Percentiles rank a stretch among this genome's conserved stretches.
Conservation (phyloP, 345 rosid species). For the Crucihimalaya himalaica region DNA sequence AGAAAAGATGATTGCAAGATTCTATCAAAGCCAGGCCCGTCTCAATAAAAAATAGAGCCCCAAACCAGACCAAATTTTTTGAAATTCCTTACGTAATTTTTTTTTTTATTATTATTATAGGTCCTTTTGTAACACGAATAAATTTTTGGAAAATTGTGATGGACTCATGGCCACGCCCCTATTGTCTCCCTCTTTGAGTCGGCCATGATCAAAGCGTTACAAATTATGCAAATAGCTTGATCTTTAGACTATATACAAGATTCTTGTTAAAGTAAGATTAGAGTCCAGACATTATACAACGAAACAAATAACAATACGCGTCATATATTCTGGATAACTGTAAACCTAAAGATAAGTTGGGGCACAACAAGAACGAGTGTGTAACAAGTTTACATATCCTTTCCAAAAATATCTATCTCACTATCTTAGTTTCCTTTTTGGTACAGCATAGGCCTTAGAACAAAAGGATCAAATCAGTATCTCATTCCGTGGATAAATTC, state of each 20-base stretch:
- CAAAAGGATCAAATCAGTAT: neutral
- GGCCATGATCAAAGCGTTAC: neutral
- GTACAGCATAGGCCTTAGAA: neutral
- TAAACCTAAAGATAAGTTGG: neutral
- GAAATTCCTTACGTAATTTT: no score
- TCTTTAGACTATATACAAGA: constrained; percentile 7
- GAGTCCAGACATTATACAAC: neutral
- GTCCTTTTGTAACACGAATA: no score
- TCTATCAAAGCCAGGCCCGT: neutral
- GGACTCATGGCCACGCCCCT: no score
- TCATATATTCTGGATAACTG: neutral
- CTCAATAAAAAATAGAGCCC: no score
- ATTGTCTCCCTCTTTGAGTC: no score
- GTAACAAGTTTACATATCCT: neutral
- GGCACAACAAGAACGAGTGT: neutral
- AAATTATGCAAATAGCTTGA: neutral
- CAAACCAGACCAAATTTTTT: no score
- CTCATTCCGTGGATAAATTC: neutral
- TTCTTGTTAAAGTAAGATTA: neutral
- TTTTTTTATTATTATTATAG: no score
- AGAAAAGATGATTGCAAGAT: neutral
- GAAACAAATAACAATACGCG: neutral
- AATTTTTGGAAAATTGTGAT: no score
- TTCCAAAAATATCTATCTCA: neutral
- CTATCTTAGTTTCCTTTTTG: neutral